Base-by-base conservation (phyloP, 257 asterid genomes). In the Solanum medicagineum region DNA sequence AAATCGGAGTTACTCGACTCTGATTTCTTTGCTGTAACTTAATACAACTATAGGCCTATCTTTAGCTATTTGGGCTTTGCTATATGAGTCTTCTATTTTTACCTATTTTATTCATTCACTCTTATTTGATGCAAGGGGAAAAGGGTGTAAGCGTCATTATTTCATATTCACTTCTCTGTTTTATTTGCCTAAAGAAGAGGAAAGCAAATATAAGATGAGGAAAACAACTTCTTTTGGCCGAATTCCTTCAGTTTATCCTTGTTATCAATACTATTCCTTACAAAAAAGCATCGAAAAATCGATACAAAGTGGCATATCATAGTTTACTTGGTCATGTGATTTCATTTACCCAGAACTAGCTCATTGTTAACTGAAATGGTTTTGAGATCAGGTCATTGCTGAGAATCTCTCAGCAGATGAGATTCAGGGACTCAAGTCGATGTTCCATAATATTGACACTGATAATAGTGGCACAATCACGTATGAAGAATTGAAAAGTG, bases 391-490 rank as follows among this genome's bases (percentile, higher is more conserved):
- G 98, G 98, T 94, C 71, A 95, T 95, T 79, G 98, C 98, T 14
- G 98, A 95, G 84, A 95, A 92, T 90, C 94, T 95, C 0, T 93
- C 98, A 3, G 74, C 91, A 3, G 96, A 95, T 71, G 98, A 95
- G 85, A 95, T 95, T 84, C 97, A 87, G 85, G 98, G 98, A 70
- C 89, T 95, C 86, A 94, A 94, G 88, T 86, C 95, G 32, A 95
- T 94, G 98, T 95, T 95, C 88, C 87, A 92, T 29, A 93, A 93
- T 75, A 93, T 95, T 88, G 98, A 95, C 87, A 95, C 98, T 0
- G 98, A 95, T 85, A 91, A 93, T 49, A 95, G 90, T 22, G 98
- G 98, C 42, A 91, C 97, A 44, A 93, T 93, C 85, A 94, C 98
- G 3, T 94, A 92, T 8, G 98, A 95, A 86, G 98, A 95, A 87